Percentiles rank a stretch among this genome's conserved stretches.
phyloP scores from a whole-genome alignment of 2,329 filamentous ascomycete species.

The Colletotrichum euphorbiae region DNA sequence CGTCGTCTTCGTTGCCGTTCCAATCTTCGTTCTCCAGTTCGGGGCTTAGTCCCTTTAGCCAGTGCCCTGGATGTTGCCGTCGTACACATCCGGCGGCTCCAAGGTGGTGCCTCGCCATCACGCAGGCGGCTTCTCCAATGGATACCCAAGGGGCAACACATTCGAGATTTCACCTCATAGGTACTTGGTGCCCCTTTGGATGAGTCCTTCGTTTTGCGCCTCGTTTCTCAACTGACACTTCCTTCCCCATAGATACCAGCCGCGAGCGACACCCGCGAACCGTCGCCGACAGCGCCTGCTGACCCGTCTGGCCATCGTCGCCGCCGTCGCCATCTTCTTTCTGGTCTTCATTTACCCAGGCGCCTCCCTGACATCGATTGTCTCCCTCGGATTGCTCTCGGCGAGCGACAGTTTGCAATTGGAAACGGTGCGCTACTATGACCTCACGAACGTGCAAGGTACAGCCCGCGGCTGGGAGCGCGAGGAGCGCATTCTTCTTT shows the following conservation, averaged over 20 bases:
- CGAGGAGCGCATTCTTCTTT: conserved; percentile 94
- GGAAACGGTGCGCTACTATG: conserved; percentile 97
- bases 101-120: conserved; percentile 90
- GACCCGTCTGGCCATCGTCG: conserved; percentile 70
- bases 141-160: conserved; percentile 80
- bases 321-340: conserved; percentile 70
- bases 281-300: conserved; percentile 80
- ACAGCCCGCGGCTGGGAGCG: conserved; percentile 95
- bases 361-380: conserved; percentile 70
- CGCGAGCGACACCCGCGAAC: conserved; percentile 77
- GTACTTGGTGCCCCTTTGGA: conserved; percentile 57
- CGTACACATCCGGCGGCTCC: conserved; percentile 63
- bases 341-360: conserved; percentile 81
- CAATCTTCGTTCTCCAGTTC: conserved; percentile 32
- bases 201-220: background rate
- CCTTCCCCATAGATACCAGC: conserved; percentile 79
- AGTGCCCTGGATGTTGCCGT: conserved; percentile 64
- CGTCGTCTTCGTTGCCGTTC: conserved; percentile 7
- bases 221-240: background rate
- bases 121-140: conserved; percentile 80
- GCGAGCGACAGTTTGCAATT: conserved; percentile 79
- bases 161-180: conserved; percentile 92
- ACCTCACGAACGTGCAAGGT: conserved; percentile 90
- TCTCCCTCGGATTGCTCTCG: conserved; percentile 77
- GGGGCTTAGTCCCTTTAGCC: conserved; percentile 18